Conservation (phyloP, 2,329 filamentous ascomycete species). For the Neopestalotiopsis rosae region DNA sequence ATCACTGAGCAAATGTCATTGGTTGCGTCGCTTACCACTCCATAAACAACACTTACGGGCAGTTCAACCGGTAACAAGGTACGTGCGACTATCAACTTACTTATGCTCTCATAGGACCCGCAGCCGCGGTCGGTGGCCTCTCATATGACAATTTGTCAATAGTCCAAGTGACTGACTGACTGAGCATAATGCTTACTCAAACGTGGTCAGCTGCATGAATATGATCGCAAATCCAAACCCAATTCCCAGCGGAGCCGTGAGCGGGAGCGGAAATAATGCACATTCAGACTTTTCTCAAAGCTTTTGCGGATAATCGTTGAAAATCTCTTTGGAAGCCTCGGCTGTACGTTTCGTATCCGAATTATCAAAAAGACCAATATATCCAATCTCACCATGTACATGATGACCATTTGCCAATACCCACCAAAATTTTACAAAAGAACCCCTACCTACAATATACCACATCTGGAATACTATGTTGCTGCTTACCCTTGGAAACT, state of each 20-base stretch:
- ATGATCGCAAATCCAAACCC: background rate
- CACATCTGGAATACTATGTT: too few relatives aligned
- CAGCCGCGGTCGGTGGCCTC: too few relatives aligned
- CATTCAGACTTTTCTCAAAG: background rate
- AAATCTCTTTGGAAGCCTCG: background rate
- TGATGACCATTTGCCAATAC: too few relatives aligned
- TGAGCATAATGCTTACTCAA: constrained; percentile 1
- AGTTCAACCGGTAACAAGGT: background rate
- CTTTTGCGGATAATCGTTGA: background rate
- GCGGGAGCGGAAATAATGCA: background rate
- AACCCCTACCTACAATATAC: too few relatives aligned
- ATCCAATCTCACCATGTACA: too few relatives aligned
- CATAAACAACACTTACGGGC: background rate
- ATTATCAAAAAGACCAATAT: too few relatives aligned
- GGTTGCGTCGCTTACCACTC: background rate
- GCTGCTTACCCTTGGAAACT: background rate
- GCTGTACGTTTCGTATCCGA: too few relatives aligned
- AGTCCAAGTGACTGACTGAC: too few relatives aligned
- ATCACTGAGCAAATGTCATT: too few relatives aligned
- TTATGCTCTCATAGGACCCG: too few relatives aligned
- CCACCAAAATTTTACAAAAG: too few relatives aligned
- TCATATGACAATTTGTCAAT: too few relatives aligned
- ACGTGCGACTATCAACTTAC: background rate
- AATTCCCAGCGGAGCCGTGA: background rate
- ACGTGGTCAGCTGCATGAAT: background rate